Evolutionary conservation across 2,329 filamentous ascomycete genomes (phyloP), one percentile per base, ranked within the genome.

Genomic region (Aspergillus floridensis): DNA sequence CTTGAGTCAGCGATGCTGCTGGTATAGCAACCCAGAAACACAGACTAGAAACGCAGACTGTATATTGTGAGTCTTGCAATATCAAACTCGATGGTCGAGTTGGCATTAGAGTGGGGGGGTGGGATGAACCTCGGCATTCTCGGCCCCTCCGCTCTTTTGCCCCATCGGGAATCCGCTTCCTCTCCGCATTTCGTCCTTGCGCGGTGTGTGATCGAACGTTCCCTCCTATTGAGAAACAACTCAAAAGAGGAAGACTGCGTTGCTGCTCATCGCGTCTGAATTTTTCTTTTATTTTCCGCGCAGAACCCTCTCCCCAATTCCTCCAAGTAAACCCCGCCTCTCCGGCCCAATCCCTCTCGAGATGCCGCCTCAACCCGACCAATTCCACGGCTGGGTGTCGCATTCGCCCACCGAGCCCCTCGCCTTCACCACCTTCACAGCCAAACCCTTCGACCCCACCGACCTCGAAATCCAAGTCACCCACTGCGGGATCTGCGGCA

Each of bases 401-500:
- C 69, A 72, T 50, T 66, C 73, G 44, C 68, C 74, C 49, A 74
- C 66, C 46, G 69, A 63, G 32, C 70, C 57, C 5, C 65, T 77
- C 21, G 69, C 65, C 26, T 74, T 68, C 65, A 73, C 70, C 41
- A 67, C 66, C 21, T 80, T 75, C 67, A 65, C 67, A 10, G 76
- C 77, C 2, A 79, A 79, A 57, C 71, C 74, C 11, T 79, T 76
- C 59, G 80, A 84, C 21, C 84, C 87, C 67, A 83, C 79, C n/a
- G 87, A 89, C 62, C 77, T 90, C 56, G 87, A 89, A 68, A 86
- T 90, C 65, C 79, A 84, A 68, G 76, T 90, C 63, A 83, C 84
- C 3, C 86, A 88, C 76, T 88, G 86, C 67, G 86, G 87, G 53
- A 83, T 89, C 66, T 89, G 87, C 71, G 86, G 85, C 60, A 82